These are phyloP conservation scores for Exophiala sp. DNA, from an alignment of 2,329 filamentous ascomycete genomes.

Conservation along the genomic window DNA sequence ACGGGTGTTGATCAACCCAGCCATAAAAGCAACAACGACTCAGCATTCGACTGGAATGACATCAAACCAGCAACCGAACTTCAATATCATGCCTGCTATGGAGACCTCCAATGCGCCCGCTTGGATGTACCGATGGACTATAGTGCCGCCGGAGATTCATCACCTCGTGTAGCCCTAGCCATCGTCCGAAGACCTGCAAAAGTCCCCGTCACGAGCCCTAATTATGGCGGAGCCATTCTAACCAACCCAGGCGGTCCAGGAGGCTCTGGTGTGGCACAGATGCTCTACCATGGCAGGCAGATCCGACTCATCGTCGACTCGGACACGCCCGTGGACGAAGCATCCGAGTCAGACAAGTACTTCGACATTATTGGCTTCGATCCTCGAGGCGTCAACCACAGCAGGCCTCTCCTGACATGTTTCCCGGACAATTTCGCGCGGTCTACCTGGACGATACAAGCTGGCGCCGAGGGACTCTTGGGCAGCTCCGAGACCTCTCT, in stretches of 20 bases:
- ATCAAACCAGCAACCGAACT: conserved; percentile 31
- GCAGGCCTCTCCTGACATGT: conserved; percentile 25
- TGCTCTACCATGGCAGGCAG: conserved; percentile 16
- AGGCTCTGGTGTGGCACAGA: conserved; percentile 35
- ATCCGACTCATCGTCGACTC: conserved; percentile 30
- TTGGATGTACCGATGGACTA: conserved; percentile 49
- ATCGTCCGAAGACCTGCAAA: conserved; percentile 45
- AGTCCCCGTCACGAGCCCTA: conserved; percentile 33
- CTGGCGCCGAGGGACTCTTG: conserved; percentile 12
- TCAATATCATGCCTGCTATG: conserved; percentile 42
- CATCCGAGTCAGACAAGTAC: conserved; percentile 31
- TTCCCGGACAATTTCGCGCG: conserved; percentile 23
- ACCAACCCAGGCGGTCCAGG: conserved; percentile 45
- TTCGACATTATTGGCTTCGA: conserved; percentile 43
- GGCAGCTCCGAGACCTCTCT: conserved; percentile 10
- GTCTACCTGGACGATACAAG: conserved; percentile 13
- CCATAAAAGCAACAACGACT: neutral
- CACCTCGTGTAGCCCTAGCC: conserved; percentile 40
- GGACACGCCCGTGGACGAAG: conserved; percentile 1
- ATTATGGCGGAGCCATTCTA: conserved; percentile 45
- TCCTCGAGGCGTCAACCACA: conserved; percentile 40
- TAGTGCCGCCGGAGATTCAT: conserved; percentile 32
- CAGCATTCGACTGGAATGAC: conserved; percentile 11
- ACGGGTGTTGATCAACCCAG: neutral
- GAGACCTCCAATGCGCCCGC: conserved; percentile 46